Percentiles rank a stretch among this genome's conserved stretches.
Conservation (phyloP, 2,329 filamentous ascomycete species). For the Neofusicoccum ribis region DNA sequence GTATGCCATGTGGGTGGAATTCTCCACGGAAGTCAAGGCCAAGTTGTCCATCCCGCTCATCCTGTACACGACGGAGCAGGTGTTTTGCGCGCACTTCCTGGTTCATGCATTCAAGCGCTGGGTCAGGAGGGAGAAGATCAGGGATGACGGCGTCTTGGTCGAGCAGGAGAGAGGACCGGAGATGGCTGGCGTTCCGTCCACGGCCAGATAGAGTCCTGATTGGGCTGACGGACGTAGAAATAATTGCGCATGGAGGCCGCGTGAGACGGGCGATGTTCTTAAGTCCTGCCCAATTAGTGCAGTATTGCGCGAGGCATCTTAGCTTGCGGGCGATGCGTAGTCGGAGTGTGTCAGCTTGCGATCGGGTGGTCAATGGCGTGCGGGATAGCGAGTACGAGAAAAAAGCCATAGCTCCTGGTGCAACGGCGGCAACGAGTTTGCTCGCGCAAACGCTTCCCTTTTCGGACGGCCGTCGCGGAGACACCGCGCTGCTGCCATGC, state of each 20-base stretch:
- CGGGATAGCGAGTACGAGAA: no score
- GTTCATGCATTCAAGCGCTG: constrained; percentile 16
- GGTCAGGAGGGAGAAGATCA: constrained; percentile 1
- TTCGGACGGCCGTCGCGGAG: background rate
- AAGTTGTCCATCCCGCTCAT: constrained; percentile 16
- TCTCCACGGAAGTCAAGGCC: constrained; percentile 8
- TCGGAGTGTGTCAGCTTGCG: no score
- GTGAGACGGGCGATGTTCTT: background rate
- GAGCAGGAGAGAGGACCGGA: background rate
- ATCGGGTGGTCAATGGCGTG: no score
- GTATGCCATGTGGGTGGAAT: constrained; percentile 16
- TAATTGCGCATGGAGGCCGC: no score
- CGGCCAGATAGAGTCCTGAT: no score
- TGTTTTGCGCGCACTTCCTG: constrained; percentile 18
- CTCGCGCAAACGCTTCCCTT: background rate
- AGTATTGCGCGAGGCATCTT: no score
- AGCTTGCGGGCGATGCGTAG: no score
- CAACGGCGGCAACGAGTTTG: background rate
- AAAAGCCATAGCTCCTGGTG: no score
- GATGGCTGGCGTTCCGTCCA: background rate
- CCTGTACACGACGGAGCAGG: constrained; percentile 18
- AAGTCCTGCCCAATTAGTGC: background rate
- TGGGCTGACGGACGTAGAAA: no score
- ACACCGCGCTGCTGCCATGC: background rate
- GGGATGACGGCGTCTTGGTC: background rate